A percentile compares a stretch with the other conserved stretches of the same genome.
phyloP scores from a whole-genome alignment of 2,329 filamentous ascomycete genomes.

The Pseudogymnoascus sp. region DNA sequence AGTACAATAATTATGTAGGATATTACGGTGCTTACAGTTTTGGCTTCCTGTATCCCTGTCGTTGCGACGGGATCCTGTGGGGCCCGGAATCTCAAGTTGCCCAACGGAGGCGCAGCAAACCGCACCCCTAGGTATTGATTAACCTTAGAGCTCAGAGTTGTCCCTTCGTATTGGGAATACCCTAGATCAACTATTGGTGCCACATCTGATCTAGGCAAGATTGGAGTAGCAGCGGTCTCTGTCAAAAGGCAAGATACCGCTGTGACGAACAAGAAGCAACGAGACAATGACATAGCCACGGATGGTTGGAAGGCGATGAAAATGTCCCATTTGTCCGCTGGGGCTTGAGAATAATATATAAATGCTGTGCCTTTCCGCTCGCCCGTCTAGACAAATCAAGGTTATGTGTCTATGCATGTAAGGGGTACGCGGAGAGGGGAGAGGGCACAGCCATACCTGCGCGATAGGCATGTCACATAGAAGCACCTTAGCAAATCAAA shows the following conservation, averaged over 20 bases:
- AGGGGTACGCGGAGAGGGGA: not conserved
- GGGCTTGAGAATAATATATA: not conserved
- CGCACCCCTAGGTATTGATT: constrained; percentile 67
- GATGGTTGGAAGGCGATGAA: not conserved
- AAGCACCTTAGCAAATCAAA: not conserved
- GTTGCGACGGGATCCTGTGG: constrained; percentile 36
- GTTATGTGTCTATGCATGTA: not conserved
- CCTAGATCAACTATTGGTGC: constrained; percentile 48
- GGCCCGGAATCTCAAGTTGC: constrained; percentile 57
- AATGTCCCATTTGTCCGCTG: not conserved
- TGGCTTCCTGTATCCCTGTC: constrained; percentile 17
- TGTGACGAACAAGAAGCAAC: not conserved
- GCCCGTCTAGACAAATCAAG: not conserved
- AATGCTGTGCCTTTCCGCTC: not conserved
- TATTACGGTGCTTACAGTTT: constrained; percentile 13
- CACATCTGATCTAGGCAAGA: not conserved
- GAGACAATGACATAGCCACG: not conserved
- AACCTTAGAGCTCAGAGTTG: constrained; percentile 45
- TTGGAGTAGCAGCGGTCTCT: constrained; percentile 29
- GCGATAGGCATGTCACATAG: not conserved
- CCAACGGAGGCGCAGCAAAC: constrained; percentile 62
- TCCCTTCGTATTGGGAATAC: constrained; percentile 59
- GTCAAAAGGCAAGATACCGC: not conserved
- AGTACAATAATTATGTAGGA: not conserved
- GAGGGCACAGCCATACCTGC: not conserved